Base-by-base conservation (phyloP, 2,329 filamentous ascomycete species). In the Ploettnerulaceae sp. region DNA sequence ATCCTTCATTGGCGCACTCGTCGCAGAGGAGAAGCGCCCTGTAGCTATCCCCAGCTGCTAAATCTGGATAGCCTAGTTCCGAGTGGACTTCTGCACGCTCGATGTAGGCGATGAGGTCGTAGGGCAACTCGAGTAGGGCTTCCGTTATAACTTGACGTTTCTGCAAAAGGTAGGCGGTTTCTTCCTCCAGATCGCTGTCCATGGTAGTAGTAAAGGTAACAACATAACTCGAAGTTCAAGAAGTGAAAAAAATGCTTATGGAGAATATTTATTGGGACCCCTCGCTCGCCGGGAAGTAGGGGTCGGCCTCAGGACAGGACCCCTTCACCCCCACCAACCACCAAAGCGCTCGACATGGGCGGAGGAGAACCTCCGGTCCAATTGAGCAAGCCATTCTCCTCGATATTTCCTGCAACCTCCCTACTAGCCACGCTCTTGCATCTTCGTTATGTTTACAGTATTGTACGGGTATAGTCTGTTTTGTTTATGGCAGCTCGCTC, bases 21-120 rank as follows among this genome's bases (percentile, higher is more conserved):
- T 97, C 91, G 12, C 86, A 77, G 36, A 98, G 71, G 3, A 95
- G 77, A n/a, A 97, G 74, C 1, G 90, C 89, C 45, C 86, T 84
- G 64, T 97, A 97, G 4, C 89, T 88, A 71, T 96, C 90, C 25
- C 89, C 88, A 8, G 84, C 83, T 4, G 89, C 89, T 29, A 98
- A 77, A 65, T 98, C 93, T 0, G 89, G 88, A 65, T 95, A 97
- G 28, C 81, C 87, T 36, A 96, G 74, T 35, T 80, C 71, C 12
- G 81, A 76, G 65, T 96, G 81, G 32, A 85, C 71, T 25, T 77
- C 69, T 18, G 88, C 88, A 24, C 90, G 79, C 53, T 84, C 75
- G 45, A 86, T 71, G 55, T 82, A 84, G 6, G 84, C 70, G 45
- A 85, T 71, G 26, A 81, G 64, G 57, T 85, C 79, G 60, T 82